Evolutionary conservation across 2,329 filamentous ascomycete genomes (phyloP).

Genomic region (Penicillium sp.): DNA sequence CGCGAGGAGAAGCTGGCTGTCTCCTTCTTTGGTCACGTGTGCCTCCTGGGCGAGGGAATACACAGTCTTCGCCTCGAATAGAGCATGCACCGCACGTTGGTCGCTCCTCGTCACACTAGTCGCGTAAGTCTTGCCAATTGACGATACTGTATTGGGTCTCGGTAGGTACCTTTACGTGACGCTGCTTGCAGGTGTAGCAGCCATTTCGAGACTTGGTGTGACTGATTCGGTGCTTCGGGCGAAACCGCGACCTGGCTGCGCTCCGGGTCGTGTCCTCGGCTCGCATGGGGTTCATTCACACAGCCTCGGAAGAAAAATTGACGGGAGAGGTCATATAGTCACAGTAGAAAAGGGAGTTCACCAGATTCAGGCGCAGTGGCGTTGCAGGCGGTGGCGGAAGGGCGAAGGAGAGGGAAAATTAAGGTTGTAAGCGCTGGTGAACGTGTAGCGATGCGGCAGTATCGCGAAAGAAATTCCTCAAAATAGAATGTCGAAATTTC

Average conservation of each 20-base stretch:
- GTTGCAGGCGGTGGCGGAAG: background rate
- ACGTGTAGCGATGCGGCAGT: background rate
- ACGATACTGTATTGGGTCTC: background rate
- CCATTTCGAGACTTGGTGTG: conserved; percentile 30
- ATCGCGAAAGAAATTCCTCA: too few relatives aligned
- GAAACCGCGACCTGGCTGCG: background rate
- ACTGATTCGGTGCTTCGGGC: conserved; percentile 14
- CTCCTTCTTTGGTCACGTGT: conserved; percentile 6
- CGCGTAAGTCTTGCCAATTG: background rate
- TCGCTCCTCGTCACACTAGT: conserved; percentile 28
- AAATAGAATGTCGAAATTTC: background rate
- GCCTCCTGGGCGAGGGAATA: conserved; percentile 8
- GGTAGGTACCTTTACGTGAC: conserved; percentile 26
- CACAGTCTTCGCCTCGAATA: conserved; percentile 16
- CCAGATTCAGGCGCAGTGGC: background rate
- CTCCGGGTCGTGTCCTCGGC: background rate
- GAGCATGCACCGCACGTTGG: conserved; percentile 27
- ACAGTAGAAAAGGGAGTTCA: background rate
- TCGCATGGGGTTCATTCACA: background rate
- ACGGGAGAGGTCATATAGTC: background rate
- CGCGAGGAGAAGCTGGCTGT: background rate
- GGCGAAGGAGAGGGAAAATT: background rate
- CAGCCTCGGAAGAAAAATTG: background rate
- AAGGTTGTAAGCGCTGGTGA: background rate
- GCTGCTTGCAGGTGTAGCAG: conserved; percentile 26